Evolutionary conservation across 2,329 filamentous ascomycete genomes (phyloP).

Genomic region (Ophiobolus disseminans): DNA sequence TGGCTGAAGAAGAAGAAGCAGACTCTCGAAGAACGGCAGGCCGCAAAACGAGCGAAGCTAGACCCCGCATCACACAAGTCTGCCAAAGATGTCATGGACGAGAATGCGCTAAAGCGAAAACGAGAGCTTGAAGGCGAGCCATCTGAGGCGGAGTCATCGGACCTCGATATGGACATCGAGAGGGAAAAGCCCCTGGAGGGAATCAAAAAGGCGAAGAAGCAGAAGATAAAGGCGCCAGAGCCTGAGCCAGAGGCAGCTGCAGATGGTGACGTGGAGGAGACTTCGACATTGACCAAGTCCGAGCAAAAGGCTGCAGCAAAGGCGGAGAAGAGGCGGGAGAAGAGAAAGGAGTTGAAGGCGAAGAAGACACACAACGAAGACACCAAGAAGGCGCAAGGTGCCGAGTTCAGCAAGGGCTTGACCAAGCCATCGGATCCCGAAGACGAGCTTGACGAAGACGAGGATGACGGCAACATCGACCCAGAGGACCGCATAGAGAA

Average conservation of each 20-base stretch:
- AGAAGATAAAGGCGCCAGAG: constrained; percentile 46
- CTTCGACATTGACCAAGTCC: constrained; percentile 45
- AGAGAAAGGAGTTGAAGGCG: constrained; percentile 55
- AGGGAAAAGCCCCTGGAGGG: constrained; percentile 50
- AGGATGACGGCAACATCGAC: constrained; percentile 32
- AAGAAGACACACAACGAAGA: constrained; percentile 50
- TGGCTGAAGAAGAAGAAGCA: constrained; percentile 97
- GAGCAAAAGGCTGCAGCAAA: constrained; percentile 51
- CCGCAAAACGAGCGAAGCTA: constrained; percentile 80
- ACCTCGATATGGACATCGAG: constrained; percentile 44
- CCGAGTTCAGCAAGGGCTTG: constrained; percentile 37
- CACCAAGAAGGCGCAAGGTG: constrained; percentile 36
- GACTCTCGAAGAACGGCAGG: constrained; percentile 75
- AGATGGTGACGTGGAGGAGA: constrained; percentile 52
- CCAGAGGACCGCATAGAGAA: constrained; percentile 42
- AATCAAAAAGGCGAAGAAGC: constrained; percentile 53
- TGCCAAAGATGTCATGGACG: constrained; percentile 92
- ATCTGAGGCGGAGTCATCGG: constrained; percentile 39
- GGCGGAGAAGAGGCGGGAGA: constrained; percentile 55
- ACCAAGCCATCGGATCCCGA: constrained; percentile 29
- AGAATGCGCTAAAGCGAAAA: constrained; percentile 78
- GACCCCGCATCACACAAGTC: constrained; percentile 90
- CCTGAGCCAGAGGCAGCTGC: constrained; percentile 22
- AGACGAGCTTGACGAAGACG: constrained; percentile 33
- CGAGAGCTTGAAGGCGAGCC: constrained; percentile 68